Base-by-base conservation (phyloP, 225 moss, liverwort and hornwort species). In the Physcomitrium patens region DNA sequence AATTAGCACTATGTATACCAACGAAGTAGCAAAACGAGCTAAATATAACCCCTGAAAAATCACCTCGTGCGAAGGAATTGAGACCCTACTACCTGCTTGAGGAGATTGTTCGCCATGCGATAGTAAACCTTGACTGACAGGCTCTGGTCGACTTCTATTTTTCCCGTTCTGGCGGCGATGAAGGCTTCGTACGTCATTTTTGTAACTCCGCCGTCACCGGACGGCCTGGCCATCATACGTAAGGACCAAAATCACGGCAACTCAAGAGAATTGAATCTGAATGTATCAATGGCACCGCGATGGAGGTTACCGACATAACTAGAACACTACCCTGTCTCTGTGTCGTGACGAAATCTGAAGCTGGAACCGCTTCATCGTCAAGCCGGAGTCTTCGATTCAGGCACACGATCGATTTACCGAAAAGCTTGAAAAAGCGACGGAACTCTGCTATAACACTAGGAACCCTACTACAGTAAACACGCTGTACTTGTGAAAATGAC, bases 41-140 rank as follows among this genome's bases (percentile, higher is more conserved):
- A 14, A 28, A 44, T 15, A 43, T 55, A 12, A 71, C 19, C 15
- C 19, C 16, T 65, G 20, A 16, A 13, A 63, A 15, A 31, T 51
- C n/a, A 62, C 56, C 16, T 48, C 52, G 37, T 5, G 20, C 45
- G 3, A 18, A 3, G 37, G 18, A 70, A 65, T 70, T 1, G 60
- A 71, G 60, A 17, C 10, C 31, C 8, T 8, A 80, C 1, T 31
- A 96, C 96, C 96, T 94, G 96, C 64, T 80, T 91, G 50, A 97
- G 91, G 65, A 94, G 86, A 81, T 89, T 87, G 63, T 87, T 86
- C 23, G 96, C 96, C 54, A 82, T 81, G 52, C 92, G 91, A 60
- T 91, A 90, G 71, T 94, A 97, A 67, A 89, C 80, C 79, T 86
- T 87, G 65, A 94, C 86, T 20, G 92, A 82, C 58, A 97, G 79